Conservation (phyloP, 805 yeast genomes). For the Lipomyces sp. region DNA sequence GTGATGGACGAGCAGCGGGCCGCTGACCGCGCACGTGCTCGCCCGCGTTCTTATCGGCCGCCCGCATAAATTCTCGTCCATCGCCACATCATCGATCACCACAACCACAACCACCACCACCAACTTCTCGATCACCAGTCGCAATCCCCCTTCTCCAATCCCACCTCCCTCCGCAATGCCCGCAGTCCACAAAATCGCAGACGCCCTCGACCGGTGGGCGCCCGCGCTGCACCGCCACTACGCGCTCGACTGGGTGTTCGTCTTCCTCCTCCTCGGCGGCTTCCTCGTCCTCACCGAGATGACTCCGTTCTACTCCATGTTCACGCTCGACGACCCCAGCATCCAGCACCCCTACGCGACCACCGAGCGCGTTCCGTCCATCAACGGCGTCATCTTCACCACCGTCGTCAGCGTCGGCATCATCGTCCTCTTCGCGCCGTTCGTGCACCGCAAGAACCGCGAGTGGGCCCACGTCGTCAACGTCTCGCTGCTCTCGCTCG, state of each 20-base stretch:
- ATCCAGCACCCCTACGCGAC: slow-evolving; percentile 81
- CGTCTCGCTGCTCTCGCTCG: slow-evolving; percentile 28
- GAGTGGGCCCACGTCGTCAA: slow-evolving; percentile 27
- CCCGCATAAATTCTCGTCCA: too few relatives aligned
- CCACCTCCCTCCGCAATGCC: too few relatives aligned
- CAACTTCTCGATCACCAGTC: too few relatives aligned
- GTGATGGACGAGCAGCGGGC: too few relatives aligned
- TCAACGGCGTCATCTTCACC: slow-evolving; percentile 26
- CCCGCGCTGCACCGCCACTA: slow-evolving; percentile 18
- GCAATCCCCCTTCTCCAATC: too few relatives aligned
- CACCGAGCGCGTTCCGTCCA: slow-evolving; percentile 63
- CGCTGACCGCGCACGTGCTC: too few relatives aligned
- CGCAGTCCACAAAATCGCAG: background rate
- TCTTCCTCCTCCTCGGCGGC: slow-evolving; percentile 21
- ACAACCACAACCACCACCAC: too few relatives aligned
- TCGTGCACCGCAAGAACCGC: slow-evolving; percentile 28
- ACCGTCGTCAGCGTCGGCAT: slow-evolving; percentile 24
- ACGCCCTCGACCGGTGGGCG: slow-evolving; percentile 4
- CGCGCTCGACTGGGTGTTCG: slow-evolving; percentile 25
- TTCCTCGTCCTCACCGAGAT: slow-evolving; percentile 25
- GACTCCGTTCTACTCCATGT: slow-evolving; percentile 38
- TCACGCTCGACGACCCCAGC: slow-evolving; percentile 69
- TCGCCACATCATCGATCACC: too few relatives aligned
- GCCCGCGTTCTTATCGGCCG: too few relatives aligned
- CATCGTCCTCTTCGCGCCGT: slow-evolving; percentile 25